Evolutionary conservation across 2,329 filamentous ascomycete species (phyloP).

Genomic region (Calonectria hawksworthii): DNA sequence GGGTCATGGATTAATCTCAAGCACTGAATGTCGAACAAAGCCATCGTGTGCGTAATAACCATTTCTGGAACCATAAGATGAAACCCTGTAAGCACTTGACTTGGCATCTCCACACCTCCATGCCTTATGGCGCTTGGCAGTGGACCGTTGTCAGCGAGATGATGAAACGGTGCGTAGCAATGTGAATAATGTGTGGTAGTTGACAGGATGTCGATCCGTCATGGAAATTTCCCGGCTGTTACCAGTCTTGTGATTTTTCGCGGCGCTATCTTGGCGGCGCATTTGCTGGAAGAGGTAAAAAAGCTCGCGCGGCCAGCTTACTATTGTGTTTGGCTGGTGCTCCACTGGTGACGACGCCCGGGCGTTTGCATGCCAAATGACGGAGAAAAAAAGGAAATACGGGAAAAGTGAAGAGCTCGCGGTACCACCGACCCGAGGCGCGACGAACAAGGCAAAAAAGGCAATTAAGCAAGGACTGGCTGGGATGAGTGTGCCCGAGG

Average conservation of each 20-base stretch:
- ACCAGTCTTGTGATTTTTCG: neutral
- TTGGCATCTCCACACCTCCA: conserved; percentile 2
- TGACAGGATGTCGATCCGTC: neutral
- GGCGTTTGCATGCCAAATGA: neutral
- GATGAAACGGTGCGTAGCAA: neutral
- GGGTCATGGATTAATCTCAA: neutral
- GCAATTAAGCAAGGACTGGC: neutral
- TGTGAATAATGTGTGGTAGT: neutral
- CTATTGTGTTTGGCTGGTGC: neutral
- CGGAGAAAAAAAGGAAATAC: neutral
- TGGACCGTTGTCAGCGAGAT: neutral
- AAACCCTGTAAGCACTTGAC: conserved; percentile 2
- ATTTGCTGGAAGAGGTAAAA: neutral
- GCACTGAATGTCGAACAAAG: neutral
- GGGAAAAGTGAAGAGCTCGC: neutral
- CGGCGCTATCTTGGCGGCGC: neutral
- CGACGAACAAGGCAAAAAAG: neutral
- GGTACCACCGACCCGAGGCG: neutral
- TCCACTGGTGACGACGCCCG: conserved; percentile 10
- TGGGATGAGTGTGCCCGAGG: neutral
- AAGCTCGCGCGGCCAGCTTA: neutral
- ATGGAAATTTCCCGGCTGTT: neutral
- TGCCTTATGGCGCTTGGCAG: conserved; percentile 5
- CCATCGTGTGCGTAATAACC: conserved; percentile 20
- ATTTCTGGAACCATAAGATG: conserved; percentile 16